Base-by-base conservation (phyloP, 768 basidiomycete genomes). In the Gyrodon lividus region DNA sequence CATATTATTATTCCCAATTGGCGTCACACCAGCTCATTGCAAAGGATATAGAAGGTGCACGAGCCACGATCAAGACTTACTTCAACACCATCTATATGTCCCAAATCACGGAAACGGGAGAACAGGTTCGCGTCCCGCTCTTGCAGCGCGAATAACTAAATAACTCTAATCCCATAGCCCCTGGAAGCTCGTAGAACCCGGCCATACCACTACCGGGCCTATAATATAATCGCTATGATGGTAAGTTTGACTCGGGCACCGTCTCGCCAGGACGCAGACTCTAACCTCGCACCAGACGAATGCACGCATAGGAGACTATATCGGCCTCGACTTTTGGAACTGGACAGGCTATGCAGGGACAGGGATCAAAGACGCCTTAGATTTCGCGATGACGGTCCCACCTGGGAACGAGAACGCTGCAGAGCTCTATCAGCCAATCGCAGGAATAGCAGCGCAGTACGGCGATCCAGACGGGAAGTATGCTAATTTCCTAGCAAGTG, bases 181-280 rank as follows among this genome's bases (percentile, higher is more conserved):
- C 64, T 82, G 13, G 85, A 87, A 69, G 75, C 81, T 16, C 72
- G 65, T 3, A 79, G 85, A 23, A 83, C 83, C 1, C 72, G 79
- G 10, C 83, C 85, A 14, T 86, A 79, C 63, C 84, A 87, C 60
- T 86, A 87, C 61, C 76, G 81, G 9, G 75, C 78, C 0, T 87
- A 84, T 68, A 88, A 88, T 55, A 72, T 86, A 14, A 81, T 79
- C 2, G 84, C 82, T 7, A 82, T 86, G 79, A 80, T 85, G 43
- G 83, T 84, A 54, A 24, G 33, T 28, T 62, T 78, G 63, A 31
- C 13, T 8, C 5, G 40, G 5, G 20, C 19, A n/a, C 13, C 14
- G 13, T 34, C 30, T 43, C 28, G 6, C 20, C 23, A 26, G 6
- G 42, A 20, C n/a, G 42, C 7, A n/a, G 34, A 8, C 37, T 31